Percentiles rank a stretch among this genome's conserved stretches.
Evolutionary conservation across 208 protist species (phyloP).

Genomic region (Acanthamoeba castellanii): DNA sequence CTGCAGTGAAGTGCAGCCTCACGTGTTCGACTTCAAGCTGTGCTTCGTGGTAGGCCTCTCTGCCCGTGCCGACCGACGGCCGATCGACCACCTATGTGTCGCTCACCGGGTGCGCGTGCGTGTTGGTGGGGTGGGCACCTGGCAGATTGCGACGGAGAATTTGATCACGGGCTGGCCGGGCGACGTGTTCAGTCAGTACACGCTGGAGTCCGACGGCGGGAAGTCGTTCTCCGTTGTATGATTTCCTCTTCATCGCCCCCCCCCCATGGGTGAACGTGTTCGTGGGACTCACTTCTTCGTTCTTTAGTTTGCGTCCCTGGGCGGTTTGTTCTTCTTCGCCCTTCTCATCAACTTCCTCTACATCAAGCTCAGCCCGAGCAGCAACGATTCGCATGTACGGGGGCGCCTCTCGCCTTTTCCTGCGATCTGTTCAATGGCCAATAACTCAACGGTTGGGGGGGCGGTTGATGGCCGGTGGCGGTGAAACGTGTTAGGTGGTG

Average conservation of each 20-base stretch:
- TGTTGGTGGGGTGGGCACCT: background rate
- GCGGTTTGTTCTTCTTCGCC: conserved; percentile 54
- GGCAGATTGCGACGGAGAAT: background rate
- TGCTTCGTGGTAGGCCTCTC: conserved; percentile 28
- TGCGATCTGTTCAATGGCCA: no score
- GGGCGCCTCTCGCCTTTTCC: background rate
- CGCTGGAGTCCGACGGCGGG: background rate
- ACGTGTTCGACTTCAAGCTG: background rate
- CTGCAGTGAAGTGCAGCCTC: background rate
- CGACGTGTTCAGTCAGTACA: conserved; percentile 26
- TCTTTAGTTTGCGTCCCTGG: background rate
- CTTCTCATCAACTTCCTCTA: conserved; percentile 63
- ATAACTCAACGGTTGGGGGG: no score
- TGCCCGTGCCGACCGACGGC: no score
- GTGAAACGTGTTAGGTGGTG: background rate
- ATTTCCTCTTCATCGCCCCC: no score
- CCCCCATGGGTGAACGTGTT: no score
- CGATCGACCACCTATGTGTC: background rate
- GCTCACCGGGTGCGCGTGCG: background rate
- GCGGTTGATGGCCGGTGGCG: background rate
- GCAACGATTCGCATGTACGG: conserved; percentile 20
- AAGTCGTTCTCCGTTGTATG: conserved; percentile 1
- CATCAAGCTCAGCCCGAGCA: conserved; percentile 1
- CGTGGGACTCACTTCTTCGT: background rate
- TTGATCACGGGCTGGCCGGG: conserved; percentile 45